These are phyloP conservation scores for Silene noctiflora DNA, from an alignment of 179 eudicot species.

Conservation along the genomic window DNA sequence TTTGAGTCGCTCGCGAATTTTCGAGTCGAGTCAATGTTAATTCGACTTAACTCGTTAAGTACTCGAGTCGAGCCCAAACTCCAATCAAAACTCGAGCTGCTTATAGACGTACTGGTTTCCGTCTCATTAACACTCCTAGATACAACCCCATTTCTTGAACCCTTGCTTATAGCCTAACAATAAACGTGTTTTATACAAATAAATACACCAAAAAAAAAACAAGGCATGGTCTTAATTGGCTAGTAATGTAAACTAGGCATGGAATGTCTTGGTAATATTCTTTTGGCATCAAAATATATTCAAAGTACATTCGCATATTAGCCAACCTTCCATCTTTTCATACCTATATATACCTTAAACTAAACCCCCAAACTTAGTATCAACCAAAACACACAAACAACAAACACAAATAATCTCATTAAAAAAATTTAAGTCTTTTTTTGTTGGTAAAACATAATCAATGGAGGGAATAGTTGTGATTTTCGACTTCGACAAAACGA, in stretches of 20 bases:
- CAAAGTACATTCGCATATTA: neutral
- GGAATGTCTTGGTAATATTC: constrained; percentile 40
- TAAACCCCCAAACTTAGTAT: neutral
- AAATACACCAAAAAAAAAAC: neutral
- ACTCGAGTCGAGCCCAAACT: no score
- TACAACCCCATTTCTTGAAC: no score
- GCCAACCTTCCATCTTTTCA: neutral
- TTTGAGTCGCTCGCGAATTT: no score
- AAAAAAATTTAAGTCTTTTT: neutral
- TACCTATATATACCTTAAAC: constrained; percentile 26
- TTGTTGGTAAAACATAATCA: neutral
- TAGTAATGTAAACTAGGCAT: constrained; percentile 1
- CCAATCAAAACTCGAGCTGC: no score
- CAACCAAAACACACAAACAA: neutral
- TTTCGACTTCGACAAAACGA: constrained; percentile 82
- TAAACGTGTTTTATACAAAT: constrained; percentile 5
- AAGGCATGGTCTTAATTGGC: neutral
- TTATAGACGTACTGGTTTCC: no score
- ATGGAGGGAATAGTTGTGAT: constrained; percentile 60
- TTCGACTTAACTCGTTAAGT: no score
- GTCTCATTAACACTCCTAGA: no score
- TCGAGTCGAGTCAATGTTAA: no score
- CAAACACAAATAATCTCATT: neutral
- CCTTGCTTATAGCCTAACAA: no score
- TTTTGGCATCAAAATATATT: constrained; percentile 32